These are phyloP conservation scores for Teratosphaeria zuluensis DNA, from an alignment of 2,329 filamentous ascomycete species.

Conservation along the genomic window DNA sequence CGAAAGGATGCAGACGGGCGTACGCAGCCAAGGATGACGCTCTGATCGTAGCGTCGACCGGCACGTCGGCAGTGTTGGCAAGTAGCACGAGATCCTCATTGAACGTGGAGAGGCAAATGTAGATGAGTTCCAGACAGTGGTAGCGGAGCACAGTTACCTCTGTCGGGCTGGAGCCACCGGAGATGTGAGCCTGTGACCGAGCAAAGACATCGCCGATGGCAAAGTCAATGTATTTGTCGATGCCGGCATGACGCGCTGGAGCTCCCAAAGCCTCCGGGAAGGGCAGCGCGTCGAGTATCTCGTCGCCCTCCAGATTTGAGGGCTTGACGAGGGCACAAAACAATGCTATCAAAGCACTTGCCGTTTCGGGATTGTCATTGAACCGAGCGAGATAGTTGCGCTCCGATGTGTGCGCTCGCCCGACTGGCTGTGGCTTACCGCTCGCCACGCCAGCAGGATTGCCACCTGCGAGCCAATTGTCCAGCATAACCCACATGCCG, in stretches of 20 bases:
- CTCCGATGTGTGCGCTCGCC: constrained; percentile 12
- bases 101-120: constrained; percentile 71
- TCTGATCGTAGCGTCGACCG: constrained; percentile 64
- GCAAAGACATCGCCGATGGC: constrained; percentile 62
- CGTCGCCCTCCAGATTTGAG: constrained; percentile 47
- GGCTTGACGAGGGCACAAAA: constrained; percentile 64
- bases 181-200: constrained; percentile 51
- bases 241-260: constrained; percentile 68
- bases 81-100: constrained; percentile 89
- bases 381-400: constrained; percentile 23
- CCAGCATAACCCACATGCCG: constrained; percentile 69
- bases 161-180: constrained; percentile 51
- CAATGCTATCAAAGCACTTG: constrained; percentile 72
- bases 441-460: constrained; percentile 11
- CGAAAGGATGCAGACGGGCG: constrained; percentile 81
- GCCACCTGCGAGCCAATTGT: constrained; percentile 63
- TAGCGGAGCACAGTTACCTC: constrained; percentile 59
- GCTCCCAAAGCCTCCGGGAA: constrained; percentile 81
- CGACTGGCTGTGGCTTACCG: constrained; percentile 8
- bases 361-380: constrained; percentile 21
- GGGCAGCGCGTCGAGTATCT: constrained; percentile 62
- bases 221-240: constrained; percentile 90
- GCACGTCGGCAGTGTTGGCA: constrained; percentile 65
- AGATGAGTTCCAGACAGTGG: constrained; percentile 74
- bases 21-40: constrained; percentile 70